A percentile compares a stretch with the other conserved stretches of the same genome.
These are phyloP conservation scores for Leishmania gerbilli DNA, from an alignment of 208 protist species.

Conservation along the genomic window DNA sequence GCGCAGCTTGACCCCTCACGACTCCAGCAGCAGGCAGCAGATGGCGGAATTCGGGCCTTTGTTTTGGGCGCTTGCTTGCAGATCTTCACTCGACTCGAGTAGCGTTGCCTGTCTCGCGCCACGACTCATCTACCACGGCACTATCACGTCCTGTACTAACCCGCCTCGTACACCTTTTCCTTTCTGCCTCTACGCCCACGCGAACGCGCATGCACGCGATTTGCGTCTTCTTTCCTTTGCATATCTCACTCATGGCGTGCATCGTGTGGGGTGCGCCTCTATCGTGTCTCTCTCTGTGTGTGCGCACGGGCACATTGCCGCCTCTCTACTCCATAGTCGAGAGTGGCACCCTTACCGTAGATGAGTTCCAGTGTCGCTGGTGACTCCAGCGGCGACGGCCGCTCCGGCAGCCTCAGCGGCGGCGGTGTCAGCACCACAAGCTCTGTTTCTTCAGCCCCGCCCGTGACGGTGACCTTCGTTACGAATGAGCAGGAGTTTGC, in stretches of 20 bases:
- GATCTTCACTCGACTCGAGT: neutral
- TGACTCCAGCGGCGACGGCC: neutral
- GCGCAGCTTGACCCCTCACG: neutral
- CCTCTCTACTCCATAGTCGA: neutral
- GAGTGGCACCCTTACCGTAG: neutral
- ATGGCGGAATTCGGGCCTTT: neutral
- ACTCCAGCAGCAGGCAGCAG: neutral
- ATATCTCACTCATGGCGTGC: neutral
- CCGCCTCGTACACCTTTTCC: neutral
- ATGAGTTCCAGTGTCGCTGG: neutral
- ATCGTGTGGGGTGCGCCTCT: neutral
- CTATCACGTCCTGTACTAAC: neutral
- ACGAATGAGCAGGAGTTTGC: slow-evolving; percentile 60
- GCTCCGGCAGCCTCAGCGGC: neutral
- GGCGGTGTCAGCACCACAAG: neutral
- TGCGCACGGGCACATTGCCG: neutral
- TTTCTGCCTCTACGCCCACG: neutral
- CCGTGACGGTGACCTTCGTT: slow-evolving; percentile 35
- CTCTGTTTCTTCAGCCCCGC: neutral
- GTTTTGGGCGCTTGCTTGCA: neutral
- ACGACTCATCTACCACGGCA: neutral
- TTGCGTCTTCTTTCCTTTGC: neutral
- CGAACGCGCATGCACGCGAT: neutral
- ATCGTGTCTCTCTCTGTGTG: neutral
- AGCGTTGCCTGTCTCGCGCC: neutral